phyloP scores from a whole-genome alignment of 2,329 filamentous ascomycete genomes.

The Colletotrichum lini region DNA sequence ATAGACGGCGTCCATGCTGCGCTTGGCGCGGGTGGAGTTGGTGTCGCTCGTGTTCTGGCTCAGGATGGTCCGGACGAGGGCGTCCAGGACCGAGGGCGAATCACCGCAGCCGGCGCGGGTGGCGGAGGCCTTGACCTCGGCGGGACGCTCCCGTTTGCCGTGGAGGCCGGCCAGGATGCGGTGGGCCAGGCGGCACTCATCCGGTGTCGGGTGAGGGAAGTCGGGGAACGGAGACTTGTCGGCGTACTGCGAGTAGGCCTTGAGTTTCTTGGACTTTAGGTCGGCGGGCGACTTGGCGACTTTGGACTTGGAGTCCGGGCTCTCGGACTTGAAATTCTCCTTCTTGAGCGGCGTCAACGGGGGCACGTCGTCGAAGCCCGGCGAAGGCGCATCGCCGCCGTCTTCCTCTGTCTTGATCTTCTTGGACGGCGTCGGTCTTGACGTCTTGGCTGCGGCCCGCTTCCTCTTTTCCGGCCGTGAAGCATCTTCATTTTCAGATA shows the following conservation, averaged over 20 bases:
- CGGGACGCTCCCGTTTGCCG: constrained; percentile 74
- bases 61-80: constrained; percentile 66
- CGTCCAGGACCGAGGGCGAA: constrained; percentile 65
- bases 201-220: constrained; percentile 74
- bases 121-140: constrained; percentile 72
- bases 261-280: constrained; percentile 60
- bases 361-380: constrained; percentile 16
- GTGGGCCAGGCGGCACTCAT: constrained; percentile 79
- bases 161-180: constrained; percentile 75
- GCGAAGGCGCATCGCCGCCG: constrained; percentile 10
- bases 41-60: constrained; percentile 67
- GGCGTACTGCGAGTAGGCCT: constrained; percentile 57
- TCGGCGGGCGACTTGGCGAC: constrained; percentile 39
- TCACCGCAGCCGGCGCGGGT: constrained; percentile 74
- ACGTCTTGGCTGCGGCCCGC: constrained; percentile 14
- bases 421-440: constrained; percentile 27
- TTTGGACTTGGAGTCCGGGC: constrained; percentile 16
- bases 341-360: constrained; percentile 29
- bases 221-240: constrained; percentile 75
- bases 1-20: constrained; percentile 61
- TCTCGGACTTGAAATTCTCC: constrained; percentile 33
- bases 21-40: constrained; percentile 73
- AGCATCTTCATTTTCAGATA: neutral
- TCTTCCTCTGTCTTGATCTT: constrained; percentile 43
- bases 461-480: constrained; percentile 35